phyloP scores from a whole-genome alignment of 1,284 basidiomycete species.

The Rhodotorula sp. region DNA sequence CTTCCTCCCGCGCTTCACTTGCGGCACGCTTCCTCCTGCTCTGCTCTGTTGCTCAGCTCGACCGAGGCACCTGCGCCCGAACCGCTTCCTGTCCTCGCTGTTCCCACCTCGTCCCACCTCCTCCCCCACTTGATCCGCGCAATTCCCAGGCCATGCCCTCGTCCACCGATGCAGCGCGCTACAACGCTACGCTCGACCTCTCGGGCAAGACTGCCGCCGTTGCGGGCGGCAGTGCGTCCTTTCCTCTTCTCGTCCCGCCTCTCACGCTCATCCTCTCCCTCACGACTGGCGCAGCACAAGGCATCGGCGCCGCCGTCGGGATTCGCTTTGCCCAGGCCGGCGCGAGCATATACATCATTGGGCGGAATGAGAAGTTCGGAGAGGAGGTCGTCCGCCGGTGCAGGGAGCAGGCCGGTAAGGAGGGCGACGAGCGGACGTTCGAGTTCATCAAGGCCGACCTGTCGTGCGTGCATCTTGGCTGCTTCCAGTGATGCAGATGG shows the following conservation, averaged over 20 bases:
- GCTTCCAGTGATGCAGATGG: too few relatives aligned
- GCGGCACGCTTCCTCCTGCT: neutral
- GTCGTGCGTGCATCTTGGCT: constrained; percentile 22
- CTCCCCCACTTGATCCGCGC: neutral
- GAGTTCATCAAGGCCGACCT: constrained; percentile 53
- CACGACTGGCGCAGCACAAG: constrained; percentile 9
- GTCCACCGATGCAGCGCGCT: constrained; percentile 20
- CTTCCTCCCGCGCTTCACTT: neutral
- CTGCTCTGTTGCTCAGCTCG: too few relatives aligned
- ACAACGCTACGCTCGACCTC: constrained; percentile 42
- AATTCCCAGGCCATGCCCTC: constrained; percentile 9
- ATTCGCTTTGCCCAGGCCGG: constrained; percentile 46
- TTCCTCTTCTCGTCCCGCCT: neutral
- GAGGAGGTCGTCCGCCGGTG: constrained; percentile 47
- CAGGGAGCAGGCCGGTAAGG: constrained; percentile 17
- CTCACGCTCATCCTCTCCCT: neutral
- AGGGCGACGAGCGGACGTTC: constrained; percentile 30
- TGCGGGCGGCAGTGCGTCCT: constrained; percentile 40
- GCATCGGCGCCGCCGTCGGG: constrained; percentile 40
- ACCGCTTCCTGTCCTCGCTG: neutral
- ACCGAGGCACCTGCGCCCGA: neutral
- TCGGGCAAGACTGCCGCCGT: constrained; percentile 43
- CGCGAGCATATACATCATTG: constrained; percentile 51
- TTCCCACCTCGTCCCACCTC: neutral
- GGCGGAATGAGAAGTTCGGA: constrained; percentile 48